Conservation (phyloP, 108 stramenopile species). For the Stephanodiscus minutulus region DNA sequence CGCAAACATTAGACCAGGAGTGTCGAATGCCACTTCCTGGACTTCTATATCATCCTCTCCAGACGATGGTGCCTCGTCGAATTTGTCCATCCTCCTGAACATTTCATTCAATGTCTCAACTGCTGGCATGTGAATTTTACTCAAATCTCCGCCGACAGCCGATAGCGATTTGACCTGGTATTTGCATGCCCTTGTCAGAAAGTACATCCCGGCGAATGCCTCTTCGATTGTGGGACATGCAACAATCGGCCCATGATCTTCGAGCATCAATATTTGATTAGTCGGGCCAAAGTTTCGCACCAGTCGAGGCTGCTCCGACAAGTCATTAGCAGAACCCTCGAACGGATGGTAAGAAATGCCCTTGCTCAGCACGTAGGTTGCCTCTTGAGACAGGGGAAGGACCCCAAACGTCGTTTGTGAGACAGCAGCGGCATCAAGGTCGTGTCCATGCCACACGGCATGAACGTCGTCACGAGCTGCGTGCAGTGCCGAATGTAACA, state of each 20-base stretch:
- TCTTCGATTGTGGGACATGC: conserved; percentile 47
- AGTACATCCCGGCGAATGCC: conserved; percentile 50
- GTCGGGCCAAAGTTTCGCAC: conserved; percentile 45
- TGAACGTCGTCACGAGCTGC: conserved; percentile 42
- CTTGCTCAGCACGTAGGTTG: conserved; percentile 46
- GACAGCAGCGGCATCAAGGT: conserved; percentile 43
- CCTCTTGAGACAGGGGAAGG: conserved; percentile 47
- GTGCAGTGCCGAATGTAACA: conserved; percentile 47
- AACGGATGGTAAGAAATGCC: conserved; percentile 51
- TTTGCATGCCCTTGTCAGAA: conserved; percentile 47
- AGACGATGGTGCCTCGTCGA: conserved; percentile 44
- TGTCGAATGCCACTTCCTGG: conserved; percentile 17
- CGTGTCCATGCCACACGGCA: conserved; percentile 51
- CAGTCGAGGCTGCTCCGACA: conserved; percentile 43
- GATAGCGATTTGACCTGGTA: conserved; percentile 43
- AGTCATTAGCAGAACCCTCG: conserved; percentile 40
- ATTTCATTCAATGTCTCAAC: conserved; percentile 35
- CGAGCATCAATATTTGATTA: conserved; percentile 47
- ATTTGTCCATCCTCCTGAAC: conserved; percentile 39
- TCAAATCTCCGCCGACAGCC: conserved; percentile 42
- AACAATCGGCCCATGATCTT: conserved; percentile 54
- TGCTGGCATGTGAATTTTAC: conserved; percentile 40
- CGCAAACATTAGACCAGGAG: conserved; percentile 46
- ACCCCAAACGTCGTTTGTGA: conserved; percentile 50
- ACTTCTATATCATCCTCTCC: neutral